Conservation (phyloP, 2,329 filamentous ascomycete genomes). For the Cordyceps pruinosa region DNA sequence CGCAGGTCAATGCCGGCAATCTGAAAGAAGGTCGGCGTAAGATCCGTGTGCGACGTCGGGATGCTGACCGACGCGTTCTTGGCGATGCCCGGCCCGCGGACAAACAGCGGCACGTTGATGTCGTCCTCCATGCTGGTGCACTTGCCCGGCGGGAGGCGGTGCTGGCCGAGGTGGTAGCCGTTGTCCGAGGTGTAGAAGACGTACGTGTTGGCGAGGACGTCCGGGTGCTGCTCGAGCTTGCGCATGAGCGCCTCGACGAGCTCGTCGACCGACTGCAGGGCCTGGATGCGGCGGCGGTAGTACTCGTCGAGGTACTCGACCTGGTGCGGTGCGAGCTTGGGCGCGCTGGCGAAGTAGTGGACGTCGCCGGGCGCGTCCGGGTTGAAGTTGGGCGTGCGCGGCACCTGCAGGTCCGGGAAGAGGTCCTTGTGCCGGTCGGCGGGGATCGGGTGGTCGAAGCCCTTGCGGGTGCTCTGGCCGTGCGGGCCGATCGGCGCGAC, state of each 20-base stretch:
- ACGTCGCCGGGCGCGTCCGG: conserved; percentile 41
- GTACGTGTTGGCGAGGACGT: conserved; percentile 56
- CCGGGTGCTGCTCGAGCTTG: conserved; percentile 38
- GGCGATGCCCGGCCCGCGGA: conserved; percentile 48
- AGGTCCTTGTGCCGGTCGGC: conserved; percentile 55
- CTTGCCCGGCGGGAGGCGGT: conserved; percentile 52
- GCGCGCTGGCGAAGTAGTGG: conserved; percentile 22
- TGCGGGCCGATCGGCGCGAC: conserved; percentile 63
- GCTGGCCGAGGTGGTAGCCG: conserved; percentile 54
- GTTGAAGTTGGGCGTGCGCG: conserved; percentile 60
- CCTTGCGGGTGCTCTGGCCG: background rate
- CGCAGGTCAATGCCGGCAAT: conserved; percentile 34
- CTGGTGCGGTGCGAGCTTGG: conserved; percentile 32
- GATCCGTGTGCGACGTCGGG: conserved; percentile 55
- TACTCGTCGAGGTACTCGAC: conserved; percentile 44
- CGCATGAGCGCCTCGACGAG: conserved; percentile 41
- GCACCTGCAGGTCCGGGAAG: conserved; percentile 53
- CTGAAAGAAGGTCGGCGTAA: conserved; percentile 53
- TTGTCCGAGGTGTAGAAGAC: conserved; percentile 56
- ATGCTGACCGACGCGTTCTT: conserved; percentile 31
- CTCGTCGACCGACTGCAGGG: conserved; percentile 50
- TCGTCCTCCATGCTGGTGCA: conserved; percentile 53
- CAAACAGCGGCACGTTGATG: conserved; percentile 50
- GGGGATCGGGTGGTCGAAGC: conserved; percentile 39
- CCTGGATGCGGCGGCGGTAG: conserved; percentile 43